These are phyloP conservation scores for Scytalidium sp. DNA, from an alignment of 2,329 filamentous ascomycete species.

Conservation along the genomic window DNA sequence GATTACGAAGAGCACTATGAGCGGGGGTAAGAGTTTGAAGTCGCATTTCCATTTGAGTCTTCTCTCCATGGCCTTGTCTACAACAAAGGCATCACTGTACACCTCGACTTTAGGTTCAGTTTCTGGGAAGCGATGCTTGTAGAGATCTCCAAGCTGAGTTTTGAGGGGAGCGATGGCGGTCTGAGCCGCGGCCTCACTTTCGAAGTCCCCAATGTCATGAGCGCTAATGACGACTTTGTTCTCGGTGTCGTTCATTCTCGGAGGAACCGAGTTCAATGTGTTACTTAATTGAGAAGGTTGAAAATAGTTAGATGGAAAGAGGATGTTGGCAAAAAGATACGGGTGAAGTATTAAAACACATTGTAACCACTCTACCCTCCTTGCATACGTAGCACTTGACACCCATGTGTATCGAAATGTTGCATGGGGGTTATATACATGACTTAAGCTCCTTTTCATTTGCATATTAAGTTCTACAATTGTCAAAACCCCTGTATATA, in stretches of 20 bases:
- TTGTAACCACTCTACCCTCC: neutral
- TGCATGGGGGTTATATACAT: no score
- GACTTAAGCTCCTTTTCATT: no score
- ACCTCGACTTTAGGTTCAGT: neutral
- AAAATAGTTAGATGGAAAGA: neutral
- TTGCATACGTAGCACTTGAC: neutral
- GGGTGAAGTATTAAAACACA: neutral
- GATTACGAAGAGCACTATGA: conserved; percentile 55
- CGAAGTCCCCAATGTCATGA: no score
- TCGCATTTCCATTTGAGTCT: conserved; percentile 12
- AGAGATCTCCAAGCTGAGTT: no score
- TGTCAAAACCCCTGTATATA: no score
- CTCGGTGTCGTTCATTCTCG: neutral
- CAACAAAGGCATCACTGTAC: neutral
- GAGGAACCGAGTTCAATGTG: neutral
- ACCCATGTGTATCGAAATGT: no score
- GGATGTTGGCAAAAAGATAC: neutral
- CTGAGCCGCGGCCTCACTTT: no score
- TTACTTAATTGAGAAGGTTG: neutral
- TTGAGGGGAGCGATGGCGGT: no score
- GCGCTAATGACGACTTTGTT: neutral
- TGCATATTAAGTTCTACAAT: no score
- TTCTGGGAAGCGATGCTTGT: no score
- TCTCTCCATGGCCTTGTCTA: conserved; percentile 3
- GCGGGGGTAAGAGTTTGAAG: conserved; percentile 44